Conservation (phyloP, 768 basidiomycete genomes). For the Podaxis sp. region DNA sequence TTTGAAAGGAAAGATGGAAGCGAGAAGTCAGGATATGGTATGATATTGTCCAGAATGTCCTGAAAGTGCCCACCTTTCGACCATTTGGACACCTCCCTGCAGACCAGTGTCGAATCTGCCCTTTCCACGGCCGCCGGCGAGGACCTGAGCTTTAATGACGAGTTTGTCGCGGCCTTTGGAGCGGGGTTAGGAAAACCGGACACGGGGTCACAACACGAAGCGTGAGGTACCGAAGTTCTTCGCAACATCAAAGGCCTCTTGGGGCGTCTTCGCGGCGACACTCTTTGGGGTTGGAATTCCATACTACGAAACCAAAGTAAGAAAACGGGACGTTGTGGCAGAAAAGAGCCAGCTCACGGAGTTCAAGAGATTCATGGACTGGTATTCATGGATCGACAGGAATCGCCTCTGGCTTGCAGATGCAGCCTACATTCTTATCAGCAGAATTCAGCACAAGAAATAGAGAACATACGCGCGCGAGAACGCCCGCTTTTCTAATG, state of each 20-base stretch:
- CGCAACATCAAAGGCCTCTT: constrained; percentile 89
- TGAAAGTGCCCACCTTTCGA: constrained; percentile 62
- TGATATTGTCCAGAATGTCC: neutral
- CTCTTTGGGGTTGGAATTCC: constrained; percentile 95
- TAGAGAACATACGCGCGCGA: constrained; percentile 56
- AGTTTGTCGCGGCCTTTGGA: constrained; percentile 67
- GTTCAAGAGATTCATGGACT: constrained; percentile 93
- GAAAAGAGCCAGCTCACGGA: constrained; percentile 52
- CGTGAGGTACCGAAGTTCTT: constrained; percentile 73
- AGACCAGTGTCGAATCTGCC: constrained; percentile 95
- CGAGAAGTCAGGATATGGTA: constrained; percentile 7
- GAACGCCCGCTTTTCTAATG: constrained; percentile 60
- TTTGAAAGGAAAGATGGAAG: neutral
- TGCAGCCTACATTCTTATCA: constrained; percentile 44
- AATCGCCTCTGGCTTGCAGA: constrained; percentile 86
- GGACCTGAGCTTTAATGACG: constrained; percentile 98
- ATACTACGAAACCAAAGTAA: constrained; percentile 55
- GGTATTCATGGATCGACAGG: constrained; percentile 97
- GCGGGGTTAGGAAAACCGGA: constrained; percentile 3
- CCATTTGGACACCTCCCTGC: constrained; percentile 95
- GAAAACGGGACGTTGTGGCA: constrained; percentile 4
- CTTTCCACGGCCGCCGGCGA: constrained; percentile 98
- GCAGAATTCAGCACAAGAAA: neutral
- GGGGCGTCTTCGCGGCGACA: constrained; percentile 79
- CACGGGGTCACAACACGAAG: constrained; percentile 3